Percentiles rank a stretch among this genome's conserved stretches.
Conservation (phyloP, 2,329 filamentous ascomycete species). For the Beauveria caledonica region DNA sequence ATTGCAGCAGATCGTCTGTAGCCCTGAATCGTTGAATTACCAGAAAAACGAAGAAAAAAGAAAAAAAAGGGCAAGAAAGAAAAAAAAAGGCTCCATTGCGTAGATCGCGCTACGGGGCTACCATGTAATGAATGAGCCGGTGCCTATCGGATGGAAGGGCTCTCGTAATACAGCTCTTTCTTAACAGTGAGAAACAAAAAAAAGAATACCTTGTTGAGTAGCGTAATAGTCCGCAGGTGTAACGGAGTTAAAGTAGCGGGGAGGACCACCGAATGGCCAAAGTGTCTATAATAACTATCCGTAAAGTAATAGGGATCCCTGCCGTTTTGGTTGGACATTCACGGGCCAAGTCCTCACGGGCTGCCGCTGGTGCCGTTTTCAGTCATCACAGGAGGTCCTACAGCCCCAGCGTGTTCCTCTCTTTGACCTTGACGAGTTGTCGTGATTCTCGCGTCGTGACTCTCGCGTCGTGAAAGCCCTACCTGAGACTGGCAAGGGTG, state of each 20-base stretch:
- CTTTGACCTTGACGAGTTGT: not conserved
- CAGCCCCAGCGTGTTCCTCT: not conserved
- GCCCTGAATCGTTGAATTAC: not conserved
- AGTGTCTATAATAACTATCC: not conserved
- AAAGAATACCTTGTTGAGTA: not conserved
- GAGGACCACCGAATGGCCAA: not conserved
- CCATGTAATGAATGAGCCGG: not conserved
- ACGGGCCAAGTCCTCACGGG: not conserved
- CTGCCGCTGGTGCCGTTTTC: not conserved
- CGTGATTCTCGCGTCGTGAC: no score
- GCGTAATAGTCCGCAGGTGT: not conserved
- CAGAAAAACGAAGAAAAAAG: no score
- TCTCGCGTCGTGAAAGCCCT: no score
- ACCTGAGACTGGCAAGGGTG: no score
- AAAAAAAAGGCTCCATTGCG: not conserved
- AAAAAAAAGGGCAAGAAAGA: no score
- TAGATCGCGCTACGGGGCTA: conserved; percentile 4
- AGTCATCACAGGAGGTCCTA: not conserved
- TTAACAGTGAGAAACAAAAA: no score
- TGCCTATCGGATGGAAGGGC: not conserved
- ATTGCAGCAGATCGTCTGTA: conserved; percentile 9
- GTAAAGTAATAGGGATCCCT: not conserved
- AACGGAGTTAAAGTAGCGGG: no score
- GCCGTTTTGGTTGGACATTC: not conserved
- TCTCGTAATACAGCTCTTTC: not conserved